Evolutionary conservation across 495 filamentous ascomycete species (phyloP).

Genomic region (Aspergillus indologenus): DNA sequence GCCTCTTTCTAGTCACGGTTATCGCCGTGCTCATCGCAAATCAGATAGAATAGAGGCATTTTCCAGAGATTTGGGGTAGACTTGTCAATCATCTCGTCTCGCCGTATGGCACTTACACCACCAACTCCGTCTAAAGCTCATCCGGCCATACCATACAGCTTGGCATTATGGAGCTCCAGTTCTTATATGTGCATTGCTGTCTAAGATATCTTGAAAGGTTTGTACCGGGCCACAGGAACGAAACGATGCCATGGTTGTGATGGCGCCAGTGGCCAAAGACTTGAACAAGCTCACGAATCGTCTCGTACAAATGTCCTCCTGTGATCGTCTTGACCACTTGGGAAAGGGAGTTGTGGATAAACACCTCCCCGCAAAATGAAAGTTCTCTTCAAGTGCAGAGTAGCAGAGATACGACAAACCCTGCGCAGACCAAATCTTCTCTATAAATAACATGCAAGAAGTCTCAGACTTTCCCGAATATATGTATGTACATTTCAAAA

Average conservation of each 20-base stretch:
- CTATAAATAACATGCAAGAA: slow-evolving; percentile 6
- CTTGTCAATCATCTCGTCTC: slow-evolving; percentile 37
- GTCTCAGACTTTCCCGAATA: slow-evolving; percentile 11
- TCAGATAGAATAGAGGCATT: no score
- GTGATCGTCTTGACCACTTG: no score
- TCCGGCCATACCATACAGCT: slow-evolving; percentile 33
- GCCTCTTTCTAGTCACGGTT: slow-evolving; percentile 36
- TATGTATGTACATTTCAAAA: slow-evolving; percentile 37
- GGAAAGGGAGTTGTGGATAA: no score
- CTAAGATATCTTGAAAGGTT: slow-evolving; percentile 36
- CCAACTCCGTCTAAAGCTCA: slow-evolving; percentile 35
- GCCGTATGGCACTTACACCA: slow-evolving; percentile 32
- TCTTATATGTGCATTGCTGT: slow-evolving; percentile 29
- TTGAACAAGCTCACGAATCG: no score
- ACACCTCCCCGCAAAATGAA: no score
- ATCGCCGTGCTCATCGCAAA: slow-evolving; percentile 39
- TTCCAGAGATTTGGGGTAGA: no score
- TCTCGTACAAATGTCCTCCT: no score
- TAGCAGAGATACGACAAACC: background rate
- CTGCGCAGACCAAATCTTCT: background rate
- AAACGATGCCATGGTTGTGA: slow-evolving; percentile 12
- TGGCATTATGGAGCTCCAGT: slow-evolving; percentile 43
- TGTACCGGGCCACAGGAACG: slow-evolving; percentile 27
- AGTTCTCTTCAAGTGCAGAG: background rate
- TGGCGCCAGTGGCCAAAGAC: background rate